Percentiles rank a stretch among this genome's conserved stretches.
Conservation (phyloP, 257 asterid genomes). For the Ophiorrhiza pumila region DNA sequence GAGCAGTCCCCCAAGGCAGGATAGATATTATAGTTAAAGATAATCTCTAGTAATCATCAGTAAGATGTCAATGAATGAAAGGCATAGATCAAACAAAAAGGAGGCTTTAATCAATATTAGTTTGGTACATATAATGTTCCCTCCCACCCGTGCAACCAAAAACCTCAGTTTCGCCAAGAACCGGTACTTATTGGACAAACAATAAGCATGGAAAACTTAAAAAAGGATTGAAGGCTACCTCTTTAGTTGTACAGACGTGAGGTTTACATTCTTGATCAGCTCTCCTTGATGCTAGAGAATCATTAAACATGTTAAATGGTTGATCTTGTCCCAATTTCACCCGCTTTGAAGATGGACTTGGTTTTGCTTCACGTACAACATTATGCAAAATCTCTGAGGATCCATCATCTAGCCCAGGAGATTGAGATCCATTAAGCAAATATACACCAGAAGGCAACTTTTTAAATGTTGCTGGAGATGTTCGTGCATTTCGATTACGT, state of each 20-base stretch:
- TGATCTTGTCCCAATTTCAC: slow-evolving; percentile 74
- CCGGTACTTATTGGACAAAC: neutral
- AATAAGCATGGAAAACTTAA: neutral
- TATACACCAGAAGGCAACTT: slow-evolving; percentile 43
- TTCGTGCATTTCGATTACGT: slow-evolving; percentile 51
- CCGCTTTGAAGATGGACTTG: slow-evolving; percentile 75
- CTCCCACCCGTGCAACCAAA: neutral
- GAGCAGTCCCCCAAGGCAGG: neutral
- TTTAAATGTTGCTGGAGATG: slow-evolving; percentile 42
- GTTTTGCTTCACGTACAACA: slow-evolving; percentile 79
- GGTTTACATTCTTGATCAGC: slow-evolving; percentile 39
- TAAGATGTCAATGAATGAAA: neutral
- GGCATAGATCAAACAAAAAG: no score
- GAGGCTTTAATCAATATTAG: neutral
- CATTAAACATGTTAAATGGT: slow-evolving; percentile 34
- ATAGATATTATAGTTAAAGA: neutral
- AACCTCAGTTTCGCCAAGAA: neutral
- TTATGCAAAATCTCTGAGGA: slow-evolving; percentile 49
- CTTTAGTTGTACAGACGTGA: slow-evolving; percentile 40
- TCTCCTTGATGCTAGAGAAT: slow-evolving; percentile 30
- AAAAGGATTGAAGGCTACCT: slow-evolving; percentile 40
- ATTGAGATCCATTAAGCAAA: slow-evolving; percentile 44
- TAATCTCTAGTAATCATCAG: neutral
- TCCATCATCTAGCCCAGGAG: slow-evolving; percentile 51
- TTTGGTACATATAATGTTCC: neutral